Percentiles rank a stretch among this genome's conserved stretches.
phyloP scores from a whole-genome alignment of 2,329 filamentous ascomycete species.

The Alternaria sp. region DNA sequence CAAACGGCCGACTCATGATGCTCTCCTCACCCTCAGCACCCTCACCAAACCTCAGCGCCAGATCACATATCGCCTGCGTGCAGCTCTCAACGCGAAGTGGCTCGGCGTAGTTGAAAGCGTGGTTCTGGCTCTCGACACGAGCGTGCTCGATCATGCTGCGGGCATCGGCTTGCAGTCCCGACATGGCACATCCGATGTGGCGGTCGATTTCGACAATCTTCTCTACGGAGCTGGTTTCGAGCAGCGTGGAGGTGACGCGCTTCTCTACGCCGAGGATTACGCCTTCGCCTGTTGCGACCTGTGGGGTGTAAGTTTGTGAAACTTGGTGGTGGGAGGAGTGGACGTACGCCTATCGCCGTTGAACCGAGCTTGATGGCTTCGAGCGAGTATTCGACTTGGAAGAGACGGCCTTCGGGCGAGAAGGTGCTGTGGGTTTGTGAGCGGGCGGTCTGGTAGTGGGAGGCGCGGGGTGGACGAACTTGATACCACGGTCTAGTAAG shows the following conservation, averaged over 20 bases:
- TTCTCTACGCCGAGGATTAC: constrained; percentile 98
- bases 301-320: constrained; percentile 36
- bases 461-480: constrained; percentile 64
- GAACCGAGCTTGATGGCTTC: constrained; percentile 99
- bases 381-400: constrained; percentile 99
- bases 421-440: constrained; percentile 75
- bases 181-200: constrained; percentile 99
- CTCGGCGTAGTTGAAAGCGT: constrained; percentile 98
- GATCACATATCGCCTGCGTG: constrained; percentile 97
- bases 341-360: constrained; percentile 86
- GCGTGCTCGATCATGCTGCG: constrained; percentile 98
- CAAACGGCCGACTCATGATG: constrained; percentile 97
- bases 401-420: constrained; percentile 98
- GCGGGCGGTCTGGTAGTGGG: constrained; percentile 14
- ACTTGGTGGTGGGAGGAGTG: background rate
- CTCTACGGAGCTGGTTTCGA: constrained; percentile 97
- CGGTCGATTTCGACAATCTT: constrained; percentile 99
- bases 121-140: constrained; percentile 94
- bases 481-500: constrained; percentile 92
- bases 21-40: constrained; percentile 97
- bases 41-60: constrained; percentile 95
- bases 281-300: constrained; percentile 88
- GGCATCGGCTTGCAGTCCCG: constrained; percentile 94
- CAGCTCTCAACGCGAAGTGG: constrained; percentile 93
- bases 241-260: constrained; percentile 94